A percentile compares a stretch with the other conserved stretches of the same genome.
Conservation (phyloP, 2,329 filamentous ascomycete species). For the Chrysoporthe deuterocubensis region DNA sequence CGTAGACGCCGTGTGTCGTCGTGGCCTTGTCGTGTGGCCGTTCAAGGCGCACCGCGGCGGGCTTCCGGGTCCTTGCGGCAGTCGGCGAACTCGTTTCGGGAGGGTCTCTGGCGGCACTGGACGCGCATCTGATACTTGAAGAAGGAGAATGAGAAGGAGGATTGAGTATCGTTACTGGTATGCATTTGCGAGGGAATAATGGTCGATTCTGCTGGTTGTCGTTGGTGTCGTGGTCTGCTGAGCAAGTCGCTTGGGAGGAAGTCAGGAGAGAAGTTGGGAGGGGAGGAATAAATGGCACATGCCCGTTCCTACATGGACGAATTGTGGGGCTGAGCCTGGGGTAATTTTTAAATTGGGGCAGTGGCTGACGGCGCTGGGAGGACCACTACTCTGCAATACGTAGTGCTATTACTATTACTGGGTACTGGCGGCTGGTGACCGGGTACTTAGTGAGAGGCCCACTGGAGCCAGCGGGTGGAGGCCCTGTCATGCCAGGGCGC, state of each 20-base stretch:
- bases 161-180: conserved; percentile 50
- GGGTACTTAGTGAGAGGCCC: not conserved
- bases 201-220: conserved; percentile 26
- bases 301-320: not conserved
- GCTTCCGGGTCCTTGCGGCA: conserved; percentile 62
- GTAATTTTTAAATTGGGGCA: conserved; percentile 3
- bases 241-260: conserved; percentile 25
- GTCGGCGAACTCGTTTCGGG: conserved; percentile 54
- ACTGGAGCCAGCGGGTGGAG: not conserved
- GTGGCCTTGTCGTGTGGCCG: conserved; percentile 30
- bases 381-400: too few relatives aligned
- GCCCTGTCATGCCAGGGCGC: not conserved
- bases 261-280: conserved; percentile 16
- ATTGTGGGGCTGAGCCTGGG: conserved; percentile 4
- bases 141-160: conserved; percentile 48
- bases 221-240: conserved; percentile 25
- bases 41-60: conserved; percentile 59
- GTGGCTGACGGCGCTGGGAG: not conserved
- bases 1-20: not conserved
- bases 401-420: not conserved
- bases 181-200: conserved; percentile 53
- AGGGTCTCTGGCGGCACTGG: conserved; percentile 53
- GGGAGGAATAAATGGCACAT: conserved; percentile 5
- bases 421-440: not conserved
- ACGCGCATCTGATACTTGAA: conserved; percentile 63